Evolutionary conservation across 164 flowering plant genomes (phyloP), one percentile per base, ranked within the genome.

Genomic region (Magnolia changhungtana): DNA sequence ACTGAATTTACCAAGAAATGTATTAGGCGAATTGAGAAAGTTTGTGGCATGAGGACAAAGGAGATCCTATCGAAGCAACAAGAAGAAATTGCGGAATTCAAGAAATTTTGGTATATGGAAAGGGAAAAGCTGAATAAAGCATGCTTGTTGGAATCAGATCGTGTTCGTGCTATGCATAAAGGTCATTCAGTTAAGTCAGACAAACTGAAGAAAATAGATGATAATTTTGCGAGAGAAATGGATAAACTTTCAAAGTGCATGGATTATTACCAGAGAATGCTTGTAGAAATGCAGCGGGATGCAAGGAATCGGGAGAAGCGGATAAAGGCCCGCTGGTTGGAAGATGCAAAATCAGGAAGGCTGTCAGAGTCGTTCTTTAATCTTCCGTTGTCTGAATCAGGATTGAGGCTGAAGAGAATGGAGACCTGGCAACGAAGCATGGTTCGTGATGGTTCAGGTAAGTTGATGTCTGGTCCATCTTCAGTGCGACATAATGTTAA

Each of bases 131-230:
- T 94, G 65, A 87, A 86, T 68, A 78, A 72, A 10, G 72, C 75
- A 23, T 70, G 78, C 58, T 79, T 58, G 68, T 65, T 80, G 78
- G 89, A 88, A 73, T 73, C 61, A 2, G 84, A 84, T 78, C 61
- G 87, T 72, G 77, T 90, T 64, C 81, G 85, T 58, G 14, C 74
- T 66, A 72, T 80, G 11, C 77, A 81, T 76, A 63, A 75, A 59
- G 75, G 84, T 66, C 27, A 7, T 63, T 73, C 88, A 7, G 52
- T 72, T 65, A 79, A 80, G 74, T 63, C 49, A 55, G 90, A 85
- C 18, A 89, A 83, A 76, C 86, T 90, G 23, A 88, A 81, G 80
- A 21, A 24, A 2, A 29, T 86, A 71, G 90, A 88, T 21, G 71
- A 59, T 24, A 79, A 82, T 3, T 83, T 71, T 79, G 80, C 80